Conservation (phyloP, 2,329 filamentous ascomycete species). For the Fusarium nodosum region DNA sequence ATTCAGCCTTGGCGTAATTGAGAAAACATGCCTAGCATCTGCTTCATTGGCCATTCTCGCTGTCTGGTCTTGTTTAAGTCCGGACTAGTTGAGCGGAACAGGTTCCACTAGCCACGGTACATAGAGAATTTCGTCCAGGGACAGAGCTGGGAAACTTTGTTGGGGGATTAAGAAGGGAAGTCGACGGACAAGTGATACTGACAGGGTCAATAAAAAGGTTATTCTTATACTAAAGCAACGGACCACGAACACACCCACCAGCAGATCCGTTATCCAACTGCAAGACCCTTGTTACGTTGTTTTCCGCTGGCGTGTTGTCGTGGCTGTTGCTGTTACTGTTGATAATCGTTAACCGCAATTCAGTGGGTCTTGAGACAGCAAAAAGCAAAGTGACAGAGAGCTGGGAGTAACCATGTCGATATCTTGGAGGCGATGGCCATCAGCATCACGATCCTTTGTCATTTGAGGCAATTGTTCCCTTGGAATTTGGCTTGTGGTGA, state of each 20-base stretch:
- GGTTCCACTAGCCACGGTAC: conserved; percentile 18
- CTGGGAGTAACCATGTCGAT: conserved; percentile 14
- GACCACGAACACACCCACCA: conserved; percentile 3
- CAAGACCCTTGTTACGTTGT: conserved; percentile 45
- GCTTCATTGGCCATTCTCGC: conserved; percentile 10
- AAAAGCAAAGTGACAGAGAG: conserved; percentile 14
- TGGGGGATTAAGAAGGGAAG: neutral
- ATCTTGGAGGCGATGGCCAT: conserved; percentile 8
- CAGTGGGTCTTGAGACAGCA: conserved; percentile 12
- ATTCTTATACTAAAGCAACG: conserved; percentile 8
- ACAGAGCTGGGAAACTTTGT: conserved; percentile 27
- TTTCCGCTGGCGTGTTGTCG: conserved; percentile 5
- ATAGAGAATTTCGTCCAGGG: conserved; percentile 22
- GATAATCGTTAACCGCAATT: conserved; percentile 2
- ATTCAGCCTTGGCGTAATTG: conserved; percentile 36
- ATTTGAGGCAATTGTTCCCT: conserved; percentile 24
- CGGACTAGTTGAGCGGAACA: conserved; percentile 23
- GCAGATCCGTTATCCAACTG: conserved; percentile 42
- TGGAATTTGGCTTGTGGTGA: conserved; percentile 25
- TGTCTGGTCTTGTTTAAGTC: conserved; percentile 12
- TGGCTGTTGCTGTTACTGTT: neutral
- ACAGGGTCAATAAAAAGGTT: conserved; percentile 14
- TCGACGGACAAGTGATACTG: neutral
- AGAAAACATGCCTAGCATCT: conserved; percentile 23
- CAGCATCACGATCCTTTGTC: conserved; percentile 6